phyloP scores from a whole-genome alignment of 1,284 basidiomycete species.

The Moesziomyces globuligerus region DNA sequence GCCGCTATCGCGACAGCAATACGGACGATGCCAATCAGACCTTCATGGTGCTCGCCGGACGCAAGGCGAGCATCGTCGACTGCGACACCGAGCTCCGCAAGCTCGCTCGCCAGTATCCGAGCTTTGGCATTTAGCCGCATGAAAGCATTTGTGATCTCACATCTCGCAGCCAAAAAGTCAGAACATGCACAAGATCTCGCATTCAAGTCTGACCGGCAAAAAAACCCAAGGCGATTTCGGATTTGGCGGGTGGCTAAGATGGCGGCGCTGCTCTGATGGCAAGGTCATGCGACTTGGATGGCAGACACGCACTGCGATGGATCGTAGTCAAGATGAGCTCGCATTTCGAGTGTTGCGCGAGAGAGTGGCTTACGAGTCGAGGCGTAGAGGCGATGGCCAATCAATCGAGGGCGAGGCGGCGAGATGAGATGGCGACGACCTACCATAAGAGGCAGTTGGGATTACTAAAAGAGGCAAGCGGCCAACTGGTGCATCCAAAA shows the following conservation, averaged over 20 bases:
- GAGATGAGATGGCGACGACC: too few relatives aligned
- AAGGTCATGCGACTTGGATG: too few relatives aligned
- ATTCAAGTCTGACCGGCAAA: too few relatives aligned
- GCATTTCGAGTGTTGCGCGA: too few relatives aligned
- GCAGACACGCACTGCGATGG: too few relatives aligned
- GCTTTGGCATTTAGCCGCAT: slow-evolving; percentile 51
- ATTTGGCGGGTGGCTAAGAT: slow-evolving; percentile 34
- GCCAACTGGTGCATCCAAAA: too few relatives aligned
- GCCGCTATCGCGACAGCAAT: neutral
- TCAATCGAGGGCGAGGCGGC: too few relatives aligned
- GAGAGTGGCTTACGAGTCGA: too few relatives aligned
- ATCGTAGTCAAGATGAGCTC: too few relatives aligned
- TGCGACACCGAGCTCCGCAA: slow-evolving; percentile 39
- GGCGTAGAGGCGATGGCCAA: too few relatives aligned
- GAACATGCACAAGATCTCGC: too few relatives aligned
- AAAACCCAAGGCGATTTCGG: slow-evolving; percentile 14
- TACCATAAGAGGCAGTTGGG: slow-evolving; percentile 45
- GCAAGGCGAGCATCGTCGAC: slow-evolving; percentile 48
- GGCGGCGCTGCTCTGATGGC: too few relatives aligned
- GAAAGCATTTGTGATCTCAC: neutral
- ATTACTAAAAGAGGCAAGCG: slow-evolving; percentile 47
- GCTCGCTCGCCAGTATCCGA: slow-evolving; percentile 44
- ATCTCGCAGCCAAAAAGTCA: neutral
- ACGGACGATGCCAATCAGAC: slow-evolving; percentile 21
- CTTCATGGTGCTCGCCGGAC: slow-evolving; percentile 44